Percentiles rank a stretch among this genome's conserved stretches.
Conservation (phyloP, 2,329 filamentous ascomycete genomes). For the Claviceps capensis region DNA sequence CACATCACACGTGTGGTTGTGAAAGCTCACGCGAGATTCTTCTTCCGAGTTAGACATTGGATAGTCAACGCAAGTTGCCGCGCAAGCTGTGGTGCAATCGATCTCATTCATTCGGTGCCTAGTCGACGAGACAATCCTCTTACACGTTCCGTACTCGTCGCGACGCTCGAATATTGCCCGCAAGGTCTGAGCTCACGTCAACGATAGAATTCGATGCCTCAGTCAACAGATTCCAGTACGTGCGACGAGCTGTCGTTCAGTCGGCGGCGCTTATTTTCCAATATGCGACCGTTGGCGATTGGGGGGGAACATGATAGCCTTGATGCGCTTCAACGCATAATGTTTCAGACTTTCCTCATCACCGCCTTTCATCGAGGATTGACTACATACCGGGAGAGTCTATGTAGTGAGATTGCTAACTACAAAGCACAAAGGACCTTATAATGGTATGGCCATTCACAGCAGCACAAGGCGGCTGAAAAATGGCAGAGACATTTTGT, state of each 20-base stretch:
- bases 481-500: background rate
- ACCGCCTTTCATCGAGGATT: background rate
- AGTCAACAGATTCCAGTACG: background rate
- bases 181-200: slow-evolving; percentile 3
- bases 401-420: background rate
- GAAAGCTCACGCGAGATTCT: too few relatives aligned
- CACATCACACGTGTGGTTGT: too few relatives aligned
- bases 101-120: background rate
- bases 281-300: background rate
- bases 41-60: background rate
- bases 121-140: background rate
- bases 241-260: background rate
- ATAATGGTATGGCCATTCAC: background rate
- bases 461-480: background rate
- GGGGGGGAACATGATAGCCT: background rate
- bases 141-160: background rate
- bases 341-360: background rate
- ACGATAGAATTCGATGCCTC: background rate
- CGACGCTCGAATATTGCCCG: background rate
- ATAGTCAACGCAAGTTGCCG: background rate
- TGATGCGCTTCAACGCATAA: background rate
- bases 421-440: background rate
- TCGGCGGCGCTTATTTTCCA: background rate
- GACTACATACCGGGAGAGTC: background rate
- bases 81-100: background rate